phyloP scores from a whole-genome alignment of 176 grass and related monocot genomes.

The Saccharum officinarum region DNA sequence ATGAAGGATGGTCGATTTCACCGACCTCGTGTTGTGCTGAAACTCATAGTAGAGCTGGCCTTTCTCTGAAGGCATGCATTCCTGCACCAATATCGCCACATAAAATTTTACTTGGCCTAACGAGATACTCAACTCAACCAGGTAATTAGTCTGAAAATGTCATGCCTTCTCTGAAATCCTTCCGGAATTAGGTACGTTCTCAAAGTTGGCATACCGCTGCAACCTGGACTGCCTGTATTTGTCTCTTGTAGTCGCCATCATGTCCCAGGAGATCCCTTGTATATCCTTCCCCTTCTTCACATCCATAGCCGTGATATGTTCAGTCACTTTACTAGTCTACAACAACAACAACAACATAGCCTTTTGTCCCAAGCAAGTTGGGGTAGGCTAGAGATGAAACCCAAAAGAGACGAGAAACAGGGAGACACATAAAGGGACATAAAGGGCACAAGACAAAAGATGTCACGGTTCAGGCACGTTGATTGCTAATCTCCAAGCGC shows the following conservation, averaged over 20 bases:
- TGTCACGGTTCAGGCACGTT: too few relatives aligned
- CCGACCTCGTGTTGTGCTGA: constrained; percentile 64
- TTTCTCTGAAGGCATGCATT: constrained; percentile 57
- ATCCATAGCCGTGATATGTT: constrained; percentile 58
- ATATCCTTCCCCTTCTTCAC: constrained; percentile 78
- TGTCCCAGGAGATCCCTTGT: constrained; percentile 82
- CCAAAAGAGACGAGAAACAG: too few relatives aligned
- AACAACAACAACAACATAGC: too few relatives aligned
- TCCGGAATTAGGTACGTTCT: constrained; percentile 77
- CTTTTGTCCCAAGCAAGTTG: too few relatives aligned
- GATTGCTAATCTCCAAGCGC: too few relatives aligned
- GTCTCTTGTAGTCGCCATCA: constrained; percentile 48
- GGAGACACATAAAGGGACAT: too few relatives aligned
- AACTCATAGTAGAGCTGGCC: constrained; percentile 75
- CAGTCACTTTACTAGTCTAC: constrained; percentile 46
- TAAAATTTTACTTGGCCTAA: not conserved
- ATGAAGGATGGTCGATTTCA: constrained; percentile 82
- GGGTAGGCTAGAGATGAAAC: too few relatives aligned
- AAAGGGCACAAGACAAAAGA: too few relatives aligned
- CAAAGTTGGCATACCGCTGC: constrained; percentile 67
- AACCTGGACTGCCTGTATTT: constrained; percentile 51
- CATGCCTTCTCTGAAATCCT: constrained; percentile 62
- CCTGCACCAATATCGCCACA: constrained; percentile 40
- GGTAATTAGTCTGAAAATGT: not conserved
- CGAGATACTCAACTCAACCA: not conserved